These are phyloP conservation scores for Phlebopus sp. DNA, from an alignment of 1,284 basidiomycete species.

Conservation along the genomic window DNA sequence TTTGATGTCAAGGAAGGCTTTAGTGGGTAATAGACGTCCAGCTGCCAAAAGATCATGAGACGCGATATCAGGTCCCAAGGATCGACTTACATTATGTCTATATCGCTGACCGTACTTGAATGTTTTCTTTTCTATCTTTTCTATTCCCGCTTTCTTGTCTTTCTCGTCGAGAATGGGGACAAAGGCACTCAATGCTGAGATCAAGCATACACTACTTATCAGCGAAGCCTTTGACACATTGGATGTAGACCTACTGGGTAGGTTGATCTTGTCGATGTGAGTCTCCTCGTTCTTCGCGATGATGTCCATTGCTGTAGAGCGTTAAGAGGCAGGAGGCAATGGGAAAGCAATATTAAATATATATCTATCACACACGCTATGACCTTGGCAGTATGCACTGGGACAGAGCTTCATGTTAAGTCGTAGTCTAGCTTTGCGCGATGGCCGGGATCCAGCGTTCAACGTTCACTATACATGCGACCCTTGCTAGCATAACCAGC, in stretches of 20 bases:
- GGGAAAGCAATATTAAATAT: no score
- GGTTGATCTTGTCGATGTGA: constrained; percentile 34
- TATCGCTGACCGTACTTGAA: constrained; percentile 54
- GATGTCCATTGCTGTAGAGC: constrained; percentile 20
- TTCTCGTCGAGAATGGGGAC: constrained; percentile 41
- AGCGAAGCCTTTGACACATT: not conserved
- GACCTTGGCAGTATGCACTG: no score
- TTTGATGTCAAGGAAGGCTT: constrained; percentile 19
- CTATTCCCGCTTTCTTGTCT: constrained; percentile 39
- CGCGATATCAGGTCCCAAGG: not conserved
- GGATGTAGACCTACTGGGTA: constrained; percentile 37
- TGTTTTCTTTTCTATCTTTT: constrained; percentile 42
- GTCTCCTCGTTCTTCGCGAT: constrained; percentile 35
- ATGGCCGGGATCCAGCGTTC: no score
- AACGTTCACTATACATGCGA: no score
- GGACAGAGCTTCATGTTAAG: no score
- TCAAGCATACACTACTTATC: no score
- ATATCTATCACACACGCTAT: no score
- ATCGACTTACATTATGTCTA: constrained; percentile 48
- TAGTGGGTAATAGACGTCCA: constrained; percentile 58
- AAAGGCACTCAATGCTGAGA: constrained; percentile 44
- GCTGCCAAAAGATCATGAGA: constrained; percentile 29
- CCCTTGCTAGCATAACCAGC: no score
- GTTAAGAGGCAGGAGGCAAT: no score
- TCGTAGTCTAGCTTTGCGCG: no score